phyloP scores from a whole-genome alignment of 495 filamentous ascomycete species.

The Penicillium diatomitis region DNA sequence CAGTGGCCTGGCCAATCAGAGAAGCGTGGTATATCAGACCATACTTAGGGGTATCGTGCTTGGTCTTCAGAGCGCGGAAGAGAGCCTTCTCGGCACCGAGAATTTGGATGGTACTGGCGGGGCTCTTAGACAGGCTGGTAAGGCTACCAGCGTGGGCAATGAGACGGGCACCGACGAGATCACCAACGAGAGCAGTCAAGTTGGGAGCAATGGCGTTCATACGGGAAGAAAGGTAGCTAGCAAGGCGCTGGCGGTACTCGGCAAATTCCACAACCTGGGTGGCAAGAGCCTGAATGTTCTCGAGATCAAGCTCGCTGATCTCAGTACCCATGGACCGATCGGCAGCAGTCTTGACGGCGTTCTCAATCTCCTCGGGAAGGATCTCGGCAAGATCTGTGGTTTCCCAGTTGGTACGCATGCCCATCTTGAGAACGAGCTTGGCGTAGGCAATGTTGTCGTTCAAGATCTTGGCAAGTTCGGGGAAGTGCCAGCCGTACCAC shows the following conservation, averaged over 20 bases:
- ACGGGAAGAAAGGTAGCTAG: slow-evolving; percentile 78
- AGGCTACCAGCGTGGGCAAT: slow-evolving; percentile 94
- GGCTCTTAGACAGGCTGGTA: slow-evolving; percentile 92
- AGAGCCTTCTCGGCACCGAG: slow-evolving; percentile 97
- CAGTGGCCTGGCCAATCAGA: slow-evolving; percentile 89
- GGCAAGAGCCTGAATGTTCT: slow-evolving; percentile 82
- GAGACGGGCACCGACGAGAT: slow-evolving; percentile 87
- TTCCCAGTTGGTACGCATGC: slow-evolving; percentile 69
- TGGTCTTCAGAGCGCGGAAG: slow-evolving; percentile 96
- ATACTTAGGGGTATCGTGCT: slow-evolving; percentile 98
- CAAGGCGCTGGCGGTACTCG: slow-evolving; percentile 80
- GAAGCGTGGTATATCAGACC: slow-evolving; percentile 98
- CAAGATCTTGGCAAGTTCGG: slow-evolving; percentile 90
- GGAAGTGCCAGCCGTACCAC: slow-evolving; percentile 99
- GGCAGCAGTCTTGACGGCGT: slow-evolving; percentile 82
- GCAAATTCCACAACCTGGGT: slow-evolving; percentile 88
- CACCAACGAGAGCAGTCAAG: slow-evolving; percentile 85
- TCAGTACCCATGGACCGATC: slow-evolving; percentile 98
- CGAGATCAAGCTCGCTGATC: slow-evolving; percentile 79
- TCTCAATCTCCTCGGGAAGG: slow-evolving; percentile 92
- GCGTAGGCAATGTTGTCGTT: slow-evolving; percentile 97
- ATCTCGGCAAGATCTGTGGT: slow-evolving; percentile 79
- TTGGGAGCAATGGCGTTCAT: slow-evolving; percentile 98
- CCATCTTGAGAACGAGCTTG: slow-evolving; percentile 75
- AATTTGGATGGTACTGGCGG: slow-evolving; percentile 93